phyloP scores from a whole-genome alignment of 106 monocot genomes.

The Allium fistulosum region DNA sequence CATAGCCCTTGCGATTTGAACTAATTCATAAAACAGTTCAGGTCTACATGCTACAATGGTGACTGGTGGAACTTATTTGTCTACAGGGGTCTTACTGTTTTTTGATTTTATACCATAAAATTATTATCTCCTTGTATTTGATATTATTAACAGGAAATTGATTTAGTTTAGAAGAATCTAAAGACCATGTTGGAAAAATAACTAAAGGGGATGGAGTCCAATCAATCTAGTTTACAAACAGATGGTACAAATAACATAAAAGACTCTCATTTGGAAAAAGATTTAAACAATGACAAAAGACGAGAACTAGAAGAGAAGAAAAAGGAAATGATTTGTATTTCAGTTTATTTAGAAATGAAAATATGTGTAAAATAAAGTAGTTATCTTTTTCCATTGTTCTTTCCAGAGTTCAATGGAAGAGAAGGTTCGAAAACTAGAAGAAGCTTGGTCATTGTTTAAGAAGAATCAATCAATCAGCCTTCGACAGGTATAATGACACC shows the following conservation, averaged over 20 bases:
- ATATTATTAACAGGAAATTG: constrained; percentile 42
- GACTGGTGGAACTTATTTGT: too few relatives aligned
- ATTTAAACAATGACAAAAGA: constrained; percentile 20
- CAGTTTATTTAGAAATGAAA: constrained; percentile 4
- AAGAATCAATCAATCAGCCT: constrained; percentile 54
- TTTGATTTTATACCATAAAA: too few relatives aligned
- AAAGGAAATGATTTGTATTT: constrained; percentile 51
- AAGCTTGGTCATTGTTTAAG: constrained; percentile 44
- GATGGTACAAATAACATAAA: constrained; percentile 13
- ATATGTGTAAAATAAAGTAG: not conserved
- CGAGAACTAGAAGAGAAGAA: too few relatives aligned
- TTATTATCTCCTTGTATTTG: not conserved
- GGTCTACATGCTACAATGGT: too few relatives aligned
- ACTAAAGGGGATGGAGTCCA: constrained; percentile 14
- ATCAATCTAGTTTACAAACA: constrained; percentile 18
- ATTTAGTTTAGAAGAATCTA: constrained; percentile 29
- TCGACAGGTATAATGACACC: constrained; percentile 47
- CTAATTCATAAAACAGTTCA: too few relatives aligned
- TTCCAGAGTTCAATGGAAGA: constrained; percentile 46
- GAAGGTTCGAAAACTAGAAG: constrained; percentile 44
- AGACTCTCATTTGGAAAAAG: constrained; percentile 20
- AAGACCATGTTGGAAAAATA: constrained; percentile 36
- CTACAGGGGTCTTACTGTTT: too few relatives aligned
- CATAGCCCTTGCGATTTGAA: too few relatives aligned
- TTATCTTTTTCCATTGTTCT: constrained; percentile 11